Evolutionary conservation across 306 rosid genomes (phyloP).

Genomic region (Arachis stenosperma): DNA sequence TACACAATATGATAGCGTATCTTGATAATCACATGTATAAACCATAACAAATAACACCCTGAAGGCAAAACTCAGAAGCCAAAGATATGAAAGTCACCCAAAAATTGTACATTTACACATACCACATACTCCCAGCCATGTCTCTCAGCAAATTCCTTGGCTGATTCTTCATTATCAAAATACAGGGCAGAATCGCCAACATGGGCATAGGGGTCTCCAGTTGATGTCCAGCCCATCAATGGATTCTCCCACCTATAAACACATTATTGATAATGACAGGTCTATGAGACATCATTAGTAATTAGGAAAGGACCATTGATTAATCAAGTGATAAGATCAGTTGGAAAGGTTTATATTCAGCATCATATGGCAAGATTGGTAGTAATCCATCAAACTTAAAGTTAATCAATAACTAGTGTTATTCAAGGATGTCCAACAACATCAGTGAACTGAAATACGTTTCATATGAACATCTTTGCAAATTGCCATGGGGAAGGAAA

Average conservation of each 20-base stretch:
- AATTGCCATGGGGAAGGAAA: constrained; percentile 10
- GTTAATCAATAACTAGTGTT: not conserved
- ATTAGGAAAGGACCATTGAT: constrained; percentile 1
- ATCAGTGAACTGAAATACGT: constrained; percentile 1
- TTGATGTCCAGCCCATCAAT: constrained; percentile 99
- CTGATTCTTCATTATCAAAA: constrained; percentile 90
- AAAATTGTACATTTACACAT: constrained; percentile 36
- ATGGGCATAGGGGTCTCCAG: constrained; percentile 92
- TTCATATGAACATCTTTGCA: constrained; percentile 20
- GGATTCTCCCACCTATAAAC: constrained; percentile 96
- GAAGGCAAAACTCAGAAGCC: constrained; percentile 15
- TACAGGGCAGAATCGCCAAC: constrained; percentile 86
- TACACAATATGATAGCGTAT: constrained; percentile 19
- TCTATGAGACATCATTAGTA: constrained; percentile 11
- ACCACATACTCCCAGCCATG: constrained; percentile 98
- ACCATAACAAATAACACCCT: constrained; percentile 13
- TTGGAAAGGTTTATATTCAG: not conserved
- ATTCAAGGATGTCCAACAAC: constrained; percentile 6
- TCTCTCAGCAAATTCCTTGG: constrained; percentile 82
- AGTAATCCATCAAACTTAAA: constrained; percentile 22
- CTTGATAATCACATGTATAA: constrained; percentile 10
- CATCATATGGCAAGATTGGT: constrained; percentile 18
- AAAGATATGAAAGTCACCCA: constrained; percentile 3
- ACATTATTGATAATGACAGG: constrained; percentile 29
- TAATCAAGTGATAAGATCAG: constrained; percentile 5